Evolutionary conservation across 768 basidiomycete genomes (phyloP), one percentile per base, ranked within the genome.

Genomic region (Russula virescens): DNA sequence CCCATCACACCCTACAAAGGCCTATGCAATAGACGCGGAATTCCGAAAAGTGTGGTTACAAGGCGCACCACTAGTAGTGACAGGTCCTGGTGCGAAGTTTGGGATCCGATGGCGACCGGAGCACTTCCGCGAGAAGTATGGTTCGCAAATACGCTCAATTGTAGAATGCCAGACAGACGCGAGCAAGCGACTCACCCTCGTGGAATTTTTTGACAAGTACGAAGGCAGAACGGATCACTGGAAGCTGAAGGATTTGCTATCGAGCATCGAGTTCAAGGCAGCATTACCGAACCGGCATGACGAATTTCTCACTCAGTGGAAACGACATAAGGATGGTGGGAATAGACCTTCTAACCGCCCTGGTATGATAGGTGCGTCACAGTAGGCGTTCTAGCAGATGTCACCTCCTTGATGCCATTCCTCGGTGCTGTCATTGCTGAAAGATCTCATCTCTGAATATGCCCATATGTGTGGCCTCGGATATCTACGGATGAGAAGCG

Each of bases 231-330:
- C 69, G 23, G 79, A 81, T 34, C 86, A 81, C 58, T 79, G 84
- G 84, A 94, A 93, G 74, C 73, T 94, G 64, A 93, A 92, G 83
- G 95, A 98, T 75, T 98, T 94, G 94, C 95, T 95, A 3, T 83
- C 91, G 0, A 86, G 88, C 10, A 81, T 83, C 2, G 94, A 96
- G 66, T 96, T 98, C 76, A 86, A 86, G 70, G 78, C 80, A 2
- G 82, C 83, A 1, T 93, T 94, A 71, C 95, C 94, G 0, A 86
- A 88, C 56, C 77, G 97, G 13, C 97, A 84, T 69, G 82, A 88
- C 38, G 95, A 97, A 71, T 97, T 96, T 71, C 84, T 8, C 3
- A 31, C 31, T 4, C 31, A 8, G 31, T 31, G 31, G 31, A 31
- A 31, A 4, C 31, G 31, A 8, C 3, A 31, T 8, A 31, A 31